Evolutionary conservation across 768 basidiomycete species (phyloP), one percentile per base, ranked within the genome.

Genomic region (Cubamyces sp.): DNA sequence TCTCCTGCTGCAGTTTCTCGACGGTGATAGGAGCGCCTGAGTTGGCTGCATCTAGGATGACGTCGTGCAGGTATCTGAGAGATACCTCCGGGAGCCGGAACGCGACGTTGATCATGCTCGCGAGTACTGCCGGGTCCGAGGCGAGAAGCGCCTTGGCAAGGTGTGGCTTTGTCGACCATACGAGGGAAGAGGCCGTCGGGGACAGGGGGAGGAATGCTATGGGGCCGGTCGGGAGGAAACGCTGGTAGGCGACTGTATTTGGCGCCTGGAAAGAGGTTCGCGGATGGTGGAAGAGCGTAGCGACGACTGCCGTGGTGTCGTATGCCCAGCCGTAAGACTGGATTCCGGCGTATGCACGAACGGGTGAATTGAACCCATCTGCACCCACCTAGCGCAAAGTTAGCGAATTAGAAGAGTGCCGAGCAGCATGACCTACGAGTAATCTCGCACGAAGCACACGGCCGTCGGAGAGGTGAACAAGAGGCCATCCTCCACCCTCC

Each of bases 291-390:
- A 80, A 73, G 67, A 99, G 82, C 0, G 94, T 97, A 3, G 92
- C 92, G 39, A 99, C 97, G 43, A 98, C 82, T 8, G 90, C 95
- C 68, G 92, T 90, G 0, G 91, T 89, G 61, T 90, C 84, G 74
- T 99, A 99, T 0, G 87, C 81, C 90, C 96, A 97, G 3, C 96
- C 96, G 69, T 87, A 96, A 0, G 93, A 89, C 23, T 88, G 78
- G 64, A 98, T 97, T 25, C 86, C 80, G 0, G 95, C 90, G 71
- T 88, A 98, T 25, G 87, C 73, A 48, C 95, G 86, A 23, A 98
- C 97, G 12, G 96, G 95, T 0, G 96, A 98, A 70, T 94, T 96
- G 73, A 87, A 88, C 3, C 97, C 97, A 70, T 98, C 97, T 5
- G 97, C 96, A 18, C 97, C 96, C 37, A 98, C 86, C 92, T 94